Base-by-base conservation (phyloP, 2,329 filamentous ascomycete genomes). In the Parafenestella ontariensis region DNA sequence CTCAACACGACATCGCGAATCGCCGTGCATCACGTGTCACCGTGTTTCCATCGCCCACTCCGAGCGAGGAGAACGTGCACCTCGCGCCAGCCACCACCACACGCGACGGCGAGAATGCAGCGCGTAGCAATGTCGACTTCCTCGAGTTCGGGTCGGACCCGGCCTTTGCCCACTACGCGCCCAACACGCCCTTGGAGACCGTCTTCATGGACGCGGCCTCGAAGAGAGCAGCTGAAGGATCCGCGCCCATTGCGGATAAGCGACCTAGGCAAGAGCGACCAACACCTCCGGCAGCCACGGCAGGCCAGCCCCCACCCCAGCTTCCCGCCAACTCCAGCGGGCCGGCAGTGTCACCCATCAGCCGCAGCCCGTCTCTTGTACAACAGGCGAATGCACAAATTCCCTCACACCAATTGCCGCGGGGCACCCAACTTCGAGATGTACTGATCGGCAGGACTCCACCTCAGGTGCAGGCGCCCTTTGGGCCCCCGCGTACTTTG, bases 41-140 rank as follows among this genome's bases (percentile, higher is more conserved):
- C 29, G 77, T 83, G 18, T 79, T 89, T 45, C 85, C 86, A 6
- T 88, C 88, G 13, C 86, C 87, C 28, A 82, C 86, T 11, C 82
- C 84, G 10, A 89, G 85, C 68, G 84, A 89, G 59, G 85, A 87
- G 21, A 50, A 50, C 7, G 39, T 21, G 18, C 17, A 23, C 29
- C 6, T 5, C 15, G 23, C 37, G 11, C 24, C 39, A 29, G 2
- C n/a, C 15, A 17, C 26, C 2, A 18, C 18, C 8, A 17, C 41
- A 31, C 20, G 5, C 13, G 13, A 34, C 5, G 31, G 5, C 31
- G 13, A 34, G 13, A n/a, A 34, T 34, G 13, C 31, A 34, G 31
- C 8, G 13, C 18, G 18, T 21, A 18, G 3, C 10, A 39, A 39
- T 39, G 3, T 17, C 18, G 7, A 21, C n/a, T 11, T 39, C 8